Evolutionary conservation across 305 asterid genomes (phyloP), one percentile per base, ranked within the genome.

Genomic region (Stenogyne calaminthoides): DNA sequence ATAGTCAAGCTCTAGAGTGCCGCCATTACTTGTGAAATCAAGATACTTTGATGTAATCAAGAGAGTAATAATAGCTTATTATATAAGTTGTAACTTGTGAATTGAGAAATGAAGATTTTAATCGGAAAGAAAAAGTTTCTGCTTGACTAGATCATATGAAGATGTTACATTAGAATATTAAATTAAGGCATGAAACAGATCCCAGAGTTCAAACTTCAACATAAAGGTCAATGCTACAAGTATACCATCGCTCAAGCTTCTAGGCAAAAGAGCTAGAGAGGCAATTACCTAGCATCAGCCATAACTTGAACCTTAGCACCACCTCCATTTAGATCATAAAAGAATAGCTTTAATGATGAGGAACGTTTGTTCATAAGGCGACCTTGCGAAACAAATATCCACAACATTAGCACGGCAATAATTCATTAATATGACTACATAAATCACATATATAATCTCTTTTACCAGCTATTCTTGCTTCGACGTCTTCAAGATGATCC

Each of bases 251-350:
- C 55, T 42, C 69, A 42, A 64, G 56, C 39, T 40, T 64, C 69
- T 10, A 19, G 19, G 16, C 14, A 19, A 58, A 44, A 47, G 11
- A 18, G 20, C 16, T 70, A 61, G 12, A 22, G 11, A 67, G 18
- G 37, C 44, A 64, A 44, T 46, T 82, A 93, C 98, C 92, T 91
- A 29, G 95, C 93, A 85, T 89, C 93, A 64, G 97, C 79, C 92
- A 91, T 89, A 66, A 89, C 84, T 82, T 93, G 98, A 65, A 93
- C 93, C 78, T 93, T 93, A 69, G 91, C 93, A 78, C 96, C 95
- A 61, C 82, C 84, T 2, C 93, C 95, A 65, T 93, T 96, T 59
- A 93, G 75, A 77, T 91, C 97, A 60, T 91, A 93, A 82, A 93
- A 93, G 80, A 91, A 83, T 9, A 93, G 86, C 85, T 93, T 91